Base-by-base conservation (phyloP, 2,329 filamentous ascomycete genomes). In the Huntiella moniliformis region DNA sequence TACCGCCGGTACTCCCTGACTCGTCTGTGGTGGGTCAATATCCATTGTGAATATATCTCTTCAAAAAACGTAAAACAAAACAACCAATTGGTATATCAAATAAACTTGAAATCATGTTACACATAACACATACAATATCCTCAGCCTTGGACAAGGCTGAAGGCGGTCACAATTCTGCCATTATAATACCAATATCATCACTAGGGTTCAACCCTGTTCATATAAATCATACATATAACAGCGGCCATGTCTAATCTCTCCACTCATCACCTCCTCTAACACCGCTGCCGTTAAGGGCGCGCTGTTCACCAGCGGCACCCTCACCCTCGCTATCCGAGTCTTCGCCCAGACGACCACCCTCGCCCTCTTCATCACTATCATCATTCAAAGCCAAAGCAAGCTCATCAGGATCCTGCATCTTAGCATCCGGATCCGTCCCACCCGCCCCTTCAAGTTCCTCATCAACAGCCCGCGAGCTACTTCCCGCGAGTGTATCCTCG, bases 1-100 rank as follows among this genome's bases (percentile, higher is more conserved):
- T 50, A 91, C 83, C 17, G 83, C 83, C 1, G 78, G 84, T 46
- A 82, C 82, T 58, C 81, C 79, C 34, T 71, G 68, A 55, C 74
- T 72, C 5, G 82, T 87, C 56, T 76, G 75, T 54, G 61, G 62
- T 4, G 41, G 58, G 59, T 77, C 74, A 48, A 77, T 53, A 32
- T 77, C 74, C 74, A 79, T 77, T 50, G 63, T 60, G 57, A 28
- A 28, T 28, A 28, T 7, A 6, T 28, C 10, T 28, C 22, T 28
- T 28, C 22, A 28, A 28, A 28, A 28, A 10, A 28, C 22, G 22
- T 28, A 10, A 10, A 28, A n/a, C n/a, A 28, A 28, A 28, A 8
- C 22, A 28, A 28, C 2, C 22, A 28, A 28, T 28, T 28, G 22
- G 22, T 28, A 28, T 28, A 28, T 28, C 22, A 28, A 28, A 7